These are phyloP conservation scores for Fomitiporia mediterranea DNA, from an alignment of 1,284 basidiomycete species.

Conservation along the genomic window DNA sequence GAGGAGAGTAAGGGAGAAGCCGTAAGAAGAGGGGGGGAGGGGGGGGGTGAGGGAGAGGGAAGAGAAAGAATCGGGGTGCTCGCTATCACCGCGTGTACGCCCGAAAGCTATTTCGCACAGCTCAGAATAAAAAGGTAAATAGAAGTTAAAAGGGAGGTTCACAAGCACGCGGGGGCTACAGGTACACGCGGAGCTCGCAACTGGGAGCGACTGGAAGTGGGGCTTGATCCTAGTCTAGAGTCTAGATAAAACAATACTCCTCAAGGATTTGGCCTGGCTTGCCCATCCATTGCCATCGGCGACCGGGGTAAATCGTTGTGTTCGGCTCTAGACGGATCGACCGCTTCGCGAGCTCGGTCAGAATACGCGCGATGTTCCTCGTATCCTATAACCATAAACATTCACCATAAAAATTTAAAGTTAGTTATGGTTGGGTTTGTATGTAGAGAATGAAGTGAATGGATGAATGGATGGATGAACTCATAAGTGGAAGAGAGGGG, in stretches of 20 bases:
- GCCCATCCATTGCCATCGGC: slow-evolving; percentile 82
- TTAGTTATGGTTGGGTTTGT: no score
- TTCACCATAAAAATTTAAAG: not conserved
- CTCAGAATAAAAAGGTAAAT: no score
- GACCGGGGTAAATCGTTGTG: slow-evolving; percentile 58
- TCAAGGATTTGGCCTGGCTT: slow-evolving; percentile 61
- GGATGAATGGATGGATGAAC: no score
- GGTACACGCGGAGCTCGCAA: not conserved
- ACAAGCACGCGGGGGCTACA: not conserved
- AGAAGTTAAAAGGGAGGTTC: no score
- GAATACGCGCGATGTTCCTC: slow-evolving; percentile 77
- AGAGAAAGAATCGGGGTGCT: no score
- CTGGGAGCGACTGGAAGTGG: not conserved
- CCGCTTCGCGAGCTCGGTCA: slow-evolving; percentile 66
- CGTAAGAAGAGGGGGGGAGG: not conserved
- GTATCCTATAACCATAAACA: slow-evolving; percentile 57
- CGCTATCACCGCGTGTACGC: no score
- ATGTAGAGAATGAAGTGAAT: no score
- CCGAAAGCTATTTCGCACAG: no score
- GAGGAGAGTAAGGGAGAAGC: not conserved
- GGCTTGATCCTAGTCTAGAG: not conserved
- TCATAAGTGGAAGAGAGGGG: no score
- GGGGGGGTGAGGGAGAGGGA: not conserved
- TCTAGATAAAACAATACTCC: slow-evolving; percentile 33
- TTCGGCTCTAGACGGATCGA: slow-evolving; percentile 71